Percentiles rank a stretch among this genome's conserved stretches.
phyloP scores from a whole-genome alignment of 2,329 filamentous ascomycete genomes.

The Hyphodiscus sp. region DNA sequence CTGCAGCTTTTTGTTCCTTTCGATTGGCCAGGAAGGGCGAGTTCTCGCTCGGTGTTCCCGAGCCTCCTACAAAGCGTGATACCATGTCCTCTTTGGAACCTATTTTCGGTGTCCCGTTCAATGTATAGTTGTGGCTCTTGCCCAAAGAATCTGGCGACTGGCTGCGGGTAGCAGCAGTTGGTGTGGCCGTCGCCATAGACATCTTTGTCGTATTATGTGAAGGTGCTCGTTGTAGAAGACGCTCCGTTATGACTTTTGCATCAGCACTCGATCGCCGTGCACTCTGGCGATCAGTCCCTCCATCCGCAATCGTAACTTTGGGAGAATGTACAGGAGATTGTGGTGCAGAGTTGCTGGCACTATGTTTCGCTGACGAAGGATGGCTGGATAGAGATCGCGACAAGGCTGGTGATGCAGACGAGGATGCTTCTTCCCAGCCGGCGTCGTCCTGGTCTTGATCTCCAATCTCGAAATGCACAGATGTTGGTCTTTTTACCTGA shows the following conservation, averaged over 20 bases:
- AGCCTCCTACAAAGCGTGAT: slow-evolving; percentile 52
- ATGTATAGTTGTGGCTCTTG: slow-evolving; percentile 18
- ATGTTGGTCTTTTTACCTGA: slow-evolving; percentile 46
- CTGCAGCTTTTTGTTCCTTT: slow-evolving; percentile 12
- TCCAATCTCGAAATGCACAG: slow-evolving; percentile 60
- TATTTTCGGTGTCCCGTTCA: slow-evolving; percentile 13
- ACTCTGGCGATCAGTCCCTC: slow-evolving; percentile 25
- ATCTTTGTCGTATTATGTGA: slow-evolving; percentile 56
- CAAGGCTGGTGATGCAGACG: slow-evolving; percentile 53
- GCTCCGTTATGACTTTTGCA: slow-evolving; percentile 61
- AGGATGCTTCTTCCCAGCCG: slow-evolving; percentile 63
- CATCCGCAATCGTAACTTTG: slow-evolving; percentile 12
- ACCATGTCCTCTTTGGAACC: slow-evolving; percentile 41
- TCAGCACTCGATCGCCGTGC: slow-evolving; percentile 40
- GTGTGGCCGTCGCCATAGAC: slow-evolving; percentile 48
- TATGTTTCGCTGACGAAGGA: slow-evolving; percentile 40
- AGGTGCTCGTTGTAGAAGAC: slow-evolving; percentile 57
- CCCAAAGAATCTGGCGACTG: slow-evolving; percentile 31
- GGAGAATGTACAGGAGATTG: slow-evolving; percentile 26
- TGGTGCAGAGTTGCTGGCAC: slow-evolving; percentile 26
- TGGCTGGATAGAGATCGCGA: slow-evolving; percentile 39
- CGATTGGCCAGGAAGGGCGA: slow-evolving; percentile 43
- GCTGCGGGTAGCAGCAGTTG: slow-evolving; percentile 18
- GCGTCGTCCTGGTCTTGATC: slow-evolving; percentile 47
- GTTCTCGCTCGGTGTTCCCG: slow-evolving; percentile 43